These are phyloP conservation scores for Arabidopsis arenosa DNA, from an alignment of 345 rosid species.

Conservation along the genomic window DNA sequence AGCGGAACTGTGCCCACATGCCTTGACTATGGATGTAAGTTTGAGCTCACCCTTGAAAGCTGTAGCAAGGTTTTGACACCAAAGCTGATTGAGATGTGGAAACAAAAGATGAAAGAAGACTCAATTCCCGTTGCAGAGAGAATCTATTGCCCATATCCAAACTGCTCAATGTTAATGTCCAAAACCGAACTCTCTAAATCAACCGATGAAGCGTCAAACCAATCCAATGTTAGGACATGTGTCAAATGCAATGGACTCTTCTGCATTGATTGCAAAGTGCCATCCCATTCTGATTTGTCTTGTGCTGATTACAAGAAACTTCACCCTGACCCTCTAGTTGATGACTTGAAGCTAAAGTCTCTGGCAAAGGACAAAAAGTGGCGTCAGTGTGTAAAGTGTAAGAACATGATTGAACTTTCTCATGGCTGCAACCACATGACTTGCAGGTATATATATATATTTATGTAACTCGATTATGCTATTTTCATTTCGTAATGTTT, in stretches of 20 bases:
- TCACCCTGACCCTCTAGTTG: not conserved
- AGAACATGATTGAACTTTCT: not conserved
- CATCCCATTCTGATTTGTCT: not conserved
- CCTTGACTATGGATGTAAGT: slow-evolving; percentile 62
- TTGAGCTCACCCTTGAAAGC: slow-evolving; percentile 51
- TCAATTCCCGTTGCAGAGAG: not conserved
- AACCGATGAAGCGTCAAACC: not conserved
- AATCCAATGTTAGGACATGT: not conserved
- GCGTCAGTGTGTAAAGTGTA: not conserved
- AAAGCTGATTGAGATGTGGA: slow-evolving; percentile 47
- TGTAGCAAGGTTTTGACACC: slow-evolving; percentile 59
- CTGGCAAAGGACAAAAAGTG: not conserved
- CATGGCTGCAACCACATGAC: not conserved
- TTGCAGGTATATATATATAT: not conserved
- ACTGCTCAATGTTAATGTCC: not conserved
- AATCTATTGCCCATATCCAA: not conserved
- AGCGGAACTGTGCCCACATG: slow-evolving; percentile 55
- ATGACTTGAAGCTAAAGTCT: not conserved
- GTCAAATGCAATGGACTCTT: not conserved
- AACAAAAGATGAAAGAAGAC: not conserved
- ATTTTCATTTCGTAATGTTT: not conserved
- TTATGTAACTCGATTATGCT: not conserved
- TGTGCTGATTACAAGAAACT: not conserved
- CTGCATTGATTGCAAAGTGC: not conserved
- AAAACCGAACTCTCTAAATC: not conserved